These are phyloP conservation scores for Nigrospora sphaerica DNA, from an alignment of 2,329 filamentous ascomycete species.

Conservation along the genomic window DNA sequence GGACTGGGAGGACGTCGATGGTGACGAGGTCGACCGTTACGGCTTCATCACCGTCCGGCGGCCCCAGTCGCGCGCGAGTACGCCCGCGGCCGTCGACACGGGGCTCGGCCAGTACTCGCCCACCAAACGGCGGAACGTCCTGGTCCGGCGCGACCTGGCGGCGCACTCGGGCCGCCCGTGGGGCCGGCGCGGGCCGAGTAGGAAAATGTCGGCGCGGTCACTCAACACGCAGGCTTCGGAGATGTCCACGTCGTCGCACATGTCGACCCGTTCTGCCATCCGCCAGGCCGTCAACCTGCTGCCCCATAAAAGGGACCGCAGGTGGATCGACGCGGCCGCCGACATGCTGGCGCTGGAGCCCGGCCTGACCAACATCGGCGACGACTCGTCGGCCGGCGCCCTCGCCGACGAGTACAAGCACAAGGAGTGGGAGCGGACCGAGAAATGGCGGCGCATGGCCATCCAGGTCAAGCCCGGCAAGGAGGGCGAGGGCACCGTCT, in stretches of 20 bases:
- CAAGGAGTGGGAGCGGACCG: slow-evolving; percentile 55
- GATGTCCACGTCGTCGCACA: slow-evolving; percentile 41
- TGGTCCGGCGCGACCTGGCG: slow-evolving; percentile 31
- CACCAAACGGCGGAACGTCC: slow-evolving; percentile 36
- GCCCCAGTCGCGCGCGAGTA: slow-evolving; percentile 23
- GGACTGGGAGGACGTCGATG: slow-evolving; percentile 60
- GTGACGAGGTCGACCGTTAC: slow-evolving; percentile 57
- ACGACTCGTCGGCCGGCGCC: slow-evolving; percentile 47
- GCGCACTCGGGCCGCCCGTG: slow-evolving; percentile 24
- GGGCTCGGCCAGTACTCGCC: slow-evolving; percentile 35
- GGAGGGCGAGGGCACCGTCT: slow-evolving; percentile 52
- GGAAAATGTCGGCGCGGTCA: slow-evolving; percentile 51
- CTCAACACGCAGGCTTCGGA: slow-evolving; percentile 51
- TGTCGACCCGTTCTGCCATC: slow-evolving; percentile 47
- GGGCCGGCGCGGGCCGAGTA: slow-evolving; percentile 38
- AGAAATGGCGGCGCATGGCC: slow-evolving; percentile 64
- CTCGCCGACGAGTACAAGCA: slow-evolving; percentile 49
- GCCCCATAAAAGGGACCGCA: slow-evolving; percentile 53
- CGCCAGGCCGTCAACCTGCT: slow-evolving; percentile 52
- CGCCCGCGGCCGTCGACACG: slow-evolving; percentile 28
- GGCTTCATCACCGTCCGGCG: slow-evolving; percentile 53
- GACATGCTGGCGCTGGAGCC: slow-evolving; percentile 58
- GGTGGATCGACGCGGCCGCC: slow-evolving; percentile 58
- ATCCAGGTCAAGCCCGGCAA: slow-evolving; percentile 43
- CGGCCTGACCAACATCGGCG: slow-evolving; percentile 46